Base-by-base conservation (phyloP, 148 eudicot species). In the Chenopodium quinoa region DNA sequence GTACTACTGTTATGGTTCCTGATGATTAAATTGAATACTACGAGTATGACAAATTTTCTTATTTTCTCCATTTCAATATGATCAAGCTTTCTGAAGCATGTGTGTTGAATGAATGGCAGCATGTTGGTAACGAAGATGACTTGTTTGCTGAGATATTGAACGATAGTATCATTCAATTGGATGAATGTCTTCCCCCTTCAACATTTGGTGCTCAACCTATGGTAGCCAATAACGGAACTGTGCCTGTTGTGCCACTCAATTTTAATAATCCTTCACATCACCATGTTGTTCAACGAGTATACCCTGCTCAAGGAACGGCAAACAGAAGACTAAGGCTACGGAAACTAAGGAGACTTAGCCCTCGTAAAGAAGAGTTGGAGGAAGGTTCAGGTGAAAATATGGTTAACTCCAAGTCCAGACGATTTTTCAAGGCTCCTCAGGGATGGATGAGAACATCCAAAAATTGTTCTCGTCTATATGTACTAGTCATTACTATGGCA, bases 91-190 rank as follows among this genome's bases (percentile, higher is more conserved):
- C 5, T 56, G 5, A 14, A 56, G 13, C 62, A 4, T 56, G 6
- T 56, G 17, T 56, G 17, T 17, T 14, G 52, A 78, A 12, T 76
- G 79, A 58, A 19, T 9, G 50, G 32, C 78, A 86, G 56, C 85
- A 83, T 87, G 84, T 27, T 32, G 79, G 81, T 1, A 76, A 71
- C 16, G 92, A 87, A 80, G 97, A 95, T 1, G 98, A 95, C 31
- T 88, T 90, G 12, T 95, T 83, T 77, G 97, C 95, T 9, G 99
- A 95, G 48, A 95, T 95, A 85, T 66, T 93, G 87, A 92, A 95
- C 20, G 99, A 96, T 44, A 93, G 90, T 76, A 93, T 93, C 19
- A 77, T 93, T 40, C 90, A 89, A 80, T 92, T 93, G 2, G 97
- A 88, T 76, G 92, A 91, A 22, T 83, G 91, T 68, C 82, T 86